These are phyloP conservation scores for Aspergillus latus DNA, from an alignment of 2,329 filamentous ascomycete genomes.

Conservation along the genomic window DNA sequence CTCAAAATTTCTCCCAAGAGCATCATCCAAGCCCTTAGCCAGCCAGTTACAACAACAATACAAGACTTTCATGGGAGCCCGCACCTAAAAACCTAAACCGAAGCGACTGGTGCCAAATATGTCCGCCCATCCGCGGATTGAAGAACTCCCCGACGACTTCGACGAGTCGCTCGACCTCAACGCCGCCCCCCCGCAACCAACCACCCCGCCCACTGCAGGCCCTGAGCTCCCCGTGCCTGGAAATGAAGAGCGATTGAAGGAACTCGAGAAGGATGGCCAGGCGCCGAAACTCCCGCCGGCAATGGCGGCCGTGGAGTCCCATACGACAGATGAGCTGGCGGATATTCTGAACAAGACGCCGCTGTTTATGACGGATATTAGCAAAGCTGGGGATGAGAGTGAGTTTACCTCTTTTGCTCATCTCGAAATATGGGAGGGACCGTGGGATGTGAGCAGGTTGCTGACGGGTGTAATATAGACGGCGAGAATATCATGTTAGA, in stretches of 20 bases:
- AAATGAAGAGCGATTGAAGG: constrained; percentile 37
- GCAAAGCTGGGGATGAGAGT: constrained; percentile 58
- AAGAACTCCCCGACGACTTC: constrained; percentile 54
- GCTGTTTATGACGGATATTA: constrained; percentile 93
- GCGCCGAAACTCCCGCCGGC: constrained; percentile 55
- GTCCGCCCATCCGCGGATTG: constrained; percentile 50
- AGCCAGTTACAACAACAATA: neutral
- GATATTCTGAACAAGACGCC: constrained; percentile 69
- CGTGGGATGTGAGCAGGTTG: neutral
- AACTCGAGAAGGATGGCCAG: constrained; percentile 30
- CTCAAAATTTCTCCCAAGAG: constrained; percentile 3
- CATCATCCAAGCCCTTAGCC: neutral
- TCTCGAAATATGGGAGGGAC: neutral
- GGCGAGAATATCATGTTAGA: constrained; percentile 81
- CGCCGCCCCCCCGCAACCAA: constrained; percentile 25
- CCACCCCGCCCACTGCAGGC: constrained; percentile 21
- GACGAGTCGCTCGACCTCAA: constrained; percentile 49
- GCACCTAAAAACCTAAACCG: neutral
- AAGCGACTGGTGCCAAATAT: neutral
- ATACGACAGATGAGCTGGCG: constrained; percentile 61
- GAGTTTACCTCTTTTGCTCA: constrained; percentile 17
- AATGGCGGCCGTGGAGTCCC: constrained; percentile 57
- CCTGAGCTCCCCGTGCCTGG: constrained; percentile 40
- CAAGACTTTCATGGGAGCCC: neutral
- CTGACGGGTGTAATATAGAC: constrained; percentile 28